phyloP scores from a whole-genome alignment of 371 early-diverging fungal species.

The Polyrhizophydium stewartii region DNA sequence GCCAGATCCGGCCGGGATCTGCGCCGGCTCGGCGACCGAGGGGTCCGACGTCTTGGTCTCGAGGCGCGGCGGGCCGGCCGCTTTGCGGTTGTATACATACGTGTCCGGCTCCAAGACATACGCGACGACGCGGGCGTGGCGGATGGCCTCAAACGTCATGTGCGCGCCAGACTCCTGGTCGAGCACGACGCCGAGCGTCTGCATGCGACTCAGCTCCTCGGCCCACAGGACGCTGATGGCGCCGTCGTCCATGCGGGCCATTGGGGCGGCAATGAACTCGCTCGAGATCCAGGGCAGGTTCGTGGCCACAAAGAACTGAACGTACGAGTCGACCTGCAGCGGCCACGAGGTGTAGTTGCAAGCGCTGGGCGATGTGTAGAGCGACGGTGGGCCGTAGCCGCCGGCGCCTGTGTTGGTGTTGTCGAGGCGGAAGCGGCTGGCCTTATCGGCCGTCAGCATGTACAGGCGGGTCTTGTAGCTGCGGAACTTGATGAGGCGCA shows the following conservation, averaged over 20 bases:
- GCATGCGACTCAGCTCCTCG: constrained; percentile 6
- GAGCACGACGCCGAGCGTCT: constrained; percentile 5
- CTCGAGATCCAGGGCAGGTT: constrained; percentile 55
- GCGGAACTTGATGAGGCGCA: constrained; percentile 47
- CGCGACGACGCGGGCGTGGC: constrained; percentile 31
- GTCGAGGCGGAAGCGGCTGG: constrained; percentile 1
- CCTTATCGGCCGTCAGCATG: constrained; percentile 39
- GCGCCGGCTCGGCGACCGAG: neutral
- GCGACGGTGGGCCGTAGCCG: constrained; percentile 13
- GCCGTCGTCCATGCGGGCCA: constrained; percentile 42
- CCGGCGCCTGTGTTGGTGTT: neutral
- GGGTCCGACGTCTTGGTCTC: too few species aligned
- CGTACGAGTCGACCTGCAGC: constrained; percentile 25
- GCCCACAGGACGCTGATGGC: constrained; percentile 40
- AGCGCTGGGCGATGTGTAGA: constrained; percentile 9
- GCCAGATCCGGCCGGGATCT: neutral
- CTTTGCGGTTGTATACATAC: neutral
- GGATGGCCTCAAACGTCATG: constrained; percentile 13
- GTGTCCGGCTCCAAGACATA: constrained; percentile 42
- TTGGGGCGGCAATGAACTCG: constrained; percentile 42
- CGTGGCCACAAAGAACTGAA: constrained; percentile 48
- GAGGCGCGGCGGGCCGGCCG: neutral
- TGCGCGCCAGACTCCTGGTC: constrained; percentile 15
- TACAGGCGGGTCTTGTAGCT: constrained; percentile 51
- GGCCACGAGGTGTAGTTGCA: constrained; percentile 18